Evolutionary conservation across 2,329 filamentous ascomycete species (phyloP).

Genomic region (Talaromyces sp.): DNA sequence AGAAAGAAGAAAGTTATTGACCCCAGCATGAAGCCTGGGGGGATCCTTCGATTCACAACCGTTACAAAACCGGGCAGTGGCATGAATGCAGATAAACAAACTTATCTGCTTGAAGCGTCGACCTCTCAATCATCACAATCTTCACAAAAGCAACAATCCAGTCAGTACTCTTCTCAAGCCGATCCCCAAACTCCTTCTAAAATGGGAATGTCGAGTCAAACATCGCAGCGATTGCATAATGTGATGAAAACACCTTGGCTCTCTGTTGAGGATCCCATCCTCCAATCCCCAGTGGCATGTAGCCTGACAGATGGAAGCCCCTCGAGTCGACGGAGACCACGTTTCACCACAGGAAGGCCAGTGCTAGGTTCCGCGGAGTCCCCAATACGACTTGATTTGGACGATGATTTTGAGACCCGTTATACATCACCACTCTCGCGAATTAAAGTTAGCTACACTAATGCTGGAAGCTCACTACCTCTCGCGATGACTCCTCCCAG

Average conservation of each 20-base stretch:
- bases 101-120: constrained; percentile 26
- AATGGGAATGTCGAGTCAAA: neutral
- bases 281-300: constrained; percentile 6
- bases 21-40: constrained; percentile 36
- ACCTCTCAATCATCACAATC: constrained; percentile 4
- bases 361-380: neutral
- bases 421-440: constrained; percentile 7
- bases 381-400: constrained; percentile 3
- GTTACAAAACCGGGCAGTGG: constrained; percentile 32
- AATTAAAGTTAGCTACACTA: constrained; percentile 23
- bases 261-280: constrained; percentile 7
- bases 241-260: constrained; percentile 2
- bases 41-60: constrained; percentile 37
- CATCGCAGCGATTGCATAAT: neutral
- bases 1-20: constrained; percentile 37
- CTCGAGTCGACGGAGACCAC: neutral
- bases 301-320: neutral
- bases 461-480: constrained; percentile 14
- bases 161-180: neutral
- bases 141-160: constrained; percentile 6
- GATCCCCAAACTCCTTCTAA: neutral
- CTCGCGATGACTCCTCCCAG: neutral
- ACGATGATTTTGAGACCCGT: neutral
- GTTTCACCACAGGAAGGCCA: neutral
- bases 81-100: constrained; percentile 24